Evolutionary conservation across 306 rosid species (phyloP), one percentile per base, ranked within the genome.

Genomic region (Rubus idaeus): DNA sequence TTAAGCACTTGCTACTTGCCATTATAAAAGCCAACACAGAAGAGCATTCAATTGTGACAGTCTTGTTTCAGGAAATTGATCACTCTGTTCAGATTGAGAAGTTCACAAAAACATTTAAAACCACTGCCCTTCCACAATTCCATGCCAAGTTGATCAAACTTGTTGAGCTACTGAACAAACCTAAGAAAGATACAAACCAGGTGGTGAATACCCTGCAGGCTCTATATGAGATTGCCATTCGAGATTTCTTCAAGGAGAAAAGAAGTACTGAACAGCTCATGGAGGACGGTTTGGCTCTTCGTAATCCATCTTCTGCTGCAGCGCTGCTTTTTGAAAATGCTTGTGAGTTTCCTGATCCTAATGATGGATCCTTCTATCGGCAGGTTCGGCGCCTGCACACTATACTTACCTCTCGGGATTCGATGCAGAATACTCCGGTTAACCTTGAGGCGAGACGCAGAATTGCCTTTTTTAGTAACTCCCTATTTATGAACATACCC

Each of bases 401-500:
- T 35, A 89, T 94, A 83, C 95, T 94, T 37, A 88, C 88, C 53
- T 92, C 98, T 75, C 89, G 93, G 80, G 98, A 95, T 74, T 92
- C 96, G 0, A 92, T 95, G 95, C 96, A 90, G 70, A 87, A 89
- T 77, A 87, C 89, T 80, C 99, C 99, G 13, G 83, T 87, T 69
- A 95, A 95, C 87, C 90, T 95, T 68, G 99, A 95, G 90, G 99
- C 99, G 40, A 92, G 97, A 76, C 91, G 97, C 57, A 88, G 99
- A 75, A 91, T 95, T 83, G 89, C 97, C 68, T 95, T 95, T 83
- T 95, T 95, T 76, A 95, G 97, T 73, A 95, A 92, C 86, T 95
- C 99, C 40, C 89, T 95, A 70, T 95, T 95, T 79, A 95, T 95
- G 99, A 88, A 83, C 84, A 89, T 95, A 85, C 99, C 97, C 74